Conservation (phyloP, 495 filamentous ascomycete genomes). For the Cairneyella variabilis region DNA sequence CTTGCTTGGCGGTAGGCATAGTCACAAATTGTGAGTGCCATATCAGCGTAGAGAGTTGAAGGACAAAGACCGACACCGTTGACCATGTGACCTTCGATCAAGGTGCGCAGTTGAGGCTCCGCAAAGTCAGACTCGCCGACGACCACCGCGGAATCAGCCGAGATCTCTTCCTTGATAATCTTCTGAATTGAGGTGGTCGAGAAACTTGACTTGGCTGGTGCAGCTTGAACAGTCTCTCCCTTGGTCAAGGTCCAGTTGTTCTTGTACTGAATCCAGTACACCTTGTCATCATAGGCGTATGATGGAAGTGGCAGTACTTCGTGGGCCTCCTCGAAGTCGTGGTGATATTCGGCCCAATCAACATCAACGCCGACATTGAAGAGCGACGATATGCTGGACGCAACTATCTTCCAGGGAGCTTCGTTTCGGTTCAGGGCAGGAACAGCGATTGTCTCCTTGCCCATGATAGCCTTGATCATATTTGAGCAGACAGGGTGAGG, state of each 20-base stretch:
- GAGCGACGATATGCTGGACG: conserved; percentile 54
- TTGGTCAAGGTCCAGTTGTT: conserved; percentile 68
- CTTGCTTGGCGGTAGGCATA: conserved; percentile 58
- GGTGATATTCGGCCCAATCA: conserved; percentile 75
- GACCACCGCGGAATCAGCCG: conserved; percentile 49
- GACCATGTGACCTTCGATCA: conserved; percentile 69
- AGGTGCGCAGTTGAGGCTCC: conserved; percentile 50
- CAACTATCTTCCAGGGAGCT: conserved; percentile 62
- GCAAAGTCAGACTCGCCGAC: conserved; percentile 65
- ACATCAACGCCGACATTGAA: conserved; percentile 64
- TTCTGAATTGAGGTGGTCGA: conserved; percentile 49
- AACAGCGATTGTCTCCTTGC: conserved; percentile 49
- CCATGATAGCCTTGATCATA: conserved; percentile 68
- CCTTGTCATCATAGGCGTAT: conserved; percentile 76
- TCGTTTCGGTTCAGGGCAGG: conserved; percentile 48
- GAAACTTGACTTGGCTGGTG: conserved; percentile 43
- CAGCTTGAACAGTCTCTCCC: conserved; percentile 54
- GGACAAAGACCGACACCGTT: conserved; percentile 51
- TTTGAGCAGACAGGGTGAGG: conserved; percentile 64
- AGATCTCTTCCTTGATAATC: conserved; percentile 52
- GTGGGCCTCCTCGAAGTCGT: conserved; percentile 58
- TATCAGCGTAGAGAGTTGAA: conserved; percentile 69
- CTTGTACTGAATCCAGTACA: conserved; percentile 76
- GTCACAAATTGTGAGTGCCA: conserved; percentile 68
- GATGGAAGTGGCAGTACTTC: conserved; percentile 64